Conservation (phyloP, 257 asterid genomes). For the Plectranthus barbatus region DNA sequence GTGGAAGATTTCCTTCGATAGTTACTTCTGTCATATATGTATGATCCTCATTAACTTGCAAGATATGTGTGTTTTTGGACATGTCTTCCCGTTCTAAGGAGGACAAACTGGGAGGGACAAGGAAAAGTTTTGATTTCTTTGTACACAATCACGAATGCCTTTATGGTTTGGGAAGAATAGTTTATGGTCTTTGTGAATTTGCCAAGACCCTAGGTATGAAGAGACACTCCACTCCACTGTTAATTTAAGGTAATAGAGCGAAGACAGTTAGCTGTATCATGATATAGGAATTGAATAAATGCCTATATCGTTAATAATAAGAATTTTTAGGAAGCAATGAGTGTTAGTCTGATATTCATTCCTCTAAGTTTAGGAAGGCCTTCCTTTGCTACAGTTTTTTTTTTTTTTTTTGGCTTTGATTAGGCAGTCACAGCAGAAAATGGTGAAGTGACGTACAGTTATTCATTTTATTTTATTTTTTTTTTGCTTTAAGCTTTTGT, state of each 20-base stretch:
- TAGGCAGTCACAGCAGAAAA: neutral
- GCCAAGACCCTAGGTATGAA: neutral
- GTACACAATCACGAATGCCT: neutral
- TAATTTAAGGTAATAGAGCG: neutral
- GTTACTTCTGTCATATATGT: neutral
- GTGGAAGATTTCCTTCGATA: neutral
- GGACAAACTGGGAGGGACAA: neutral
- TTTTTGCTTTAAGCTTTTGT: neutral
- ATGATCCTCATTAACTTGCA: neutral
- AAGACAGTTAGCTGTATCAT: neutral
- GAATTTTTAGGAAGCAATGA: neutral
- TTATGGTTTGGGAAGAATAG: neutral
- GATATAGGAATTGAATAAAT: constrained; percentile 3
- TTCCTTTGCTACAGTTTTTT: neutral
- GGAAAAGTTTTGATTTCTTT: neutral
- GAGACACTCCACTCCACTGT: neutral
- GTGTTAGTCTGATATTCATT: neutral
- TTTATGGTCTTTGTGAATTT: neutral
- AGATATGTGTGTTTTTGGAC: neutral
- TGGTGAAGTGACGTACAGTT: neutral
- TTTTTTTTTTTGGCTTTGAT: no score
- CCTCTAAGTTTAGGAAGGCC: neutral
- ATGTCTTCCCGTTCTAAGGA: neutral
- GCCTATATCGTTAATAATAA: neutral
- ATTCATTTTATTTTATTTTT: neutral